Conservation (phyloP, 352 stramenopile species). For the Globisporangium echinulatum region DNA sequence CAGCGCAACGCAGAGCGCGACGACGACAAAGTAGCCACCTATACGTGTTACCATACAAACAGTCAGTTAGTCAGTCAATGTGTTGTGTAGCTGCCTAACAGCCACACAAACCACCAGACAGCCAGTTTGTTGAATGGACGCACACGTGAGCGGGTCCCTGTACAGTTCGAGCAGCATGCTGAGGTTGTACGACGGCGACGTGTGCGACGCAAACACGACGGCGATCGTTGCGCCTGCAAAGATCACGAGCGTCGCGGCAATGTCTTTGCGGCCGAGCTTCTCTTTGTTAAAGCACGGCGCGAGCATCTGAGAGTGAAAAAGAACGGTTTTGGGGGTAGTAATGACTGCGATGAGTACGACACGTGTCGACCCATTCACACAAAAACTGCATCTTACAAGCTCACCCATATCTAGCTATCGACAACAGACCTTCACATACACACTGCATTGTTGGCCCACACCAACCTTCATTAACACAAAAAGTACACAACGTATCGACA, state of each 20-base stretch:
- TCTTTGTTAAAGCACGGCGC: conserved; percentile 86
- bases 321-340: no score
- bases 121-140: background rate
- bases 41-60: background rate
- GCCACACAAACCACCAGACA: background rate
- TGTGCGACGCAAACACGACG: conserved; percentile 79
- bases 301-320: conserved; percentile 37
- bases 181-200: conserved; percentile 78
- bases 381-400: no score
- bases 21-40: conserved; percentile 49
- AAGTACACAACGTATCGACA: background rate
- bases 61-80: background rate
- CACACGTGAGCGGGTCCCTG: conserved; percentile 59
- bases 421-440: background rate
- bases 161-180: conserved; percentile 77
- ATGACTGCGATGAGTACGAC: no score
- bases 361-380: no score
- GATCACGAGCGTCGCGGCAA: conserved; percentile 76
- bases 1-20: conserved; percentile 41
- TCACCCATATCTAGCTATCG: background rate
- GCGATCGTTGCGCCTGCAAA: conserved; percentile 77
- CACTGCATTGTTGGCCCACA: background rate
- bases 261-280: conserved; percentile 73
- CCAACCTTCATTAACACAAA: background rate
- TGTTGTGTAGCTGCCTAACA: background rate